Evolutionary conservation across 768 basidiomycete species (phyloP).

Genomic region (Serendipita sp.): DNA sequence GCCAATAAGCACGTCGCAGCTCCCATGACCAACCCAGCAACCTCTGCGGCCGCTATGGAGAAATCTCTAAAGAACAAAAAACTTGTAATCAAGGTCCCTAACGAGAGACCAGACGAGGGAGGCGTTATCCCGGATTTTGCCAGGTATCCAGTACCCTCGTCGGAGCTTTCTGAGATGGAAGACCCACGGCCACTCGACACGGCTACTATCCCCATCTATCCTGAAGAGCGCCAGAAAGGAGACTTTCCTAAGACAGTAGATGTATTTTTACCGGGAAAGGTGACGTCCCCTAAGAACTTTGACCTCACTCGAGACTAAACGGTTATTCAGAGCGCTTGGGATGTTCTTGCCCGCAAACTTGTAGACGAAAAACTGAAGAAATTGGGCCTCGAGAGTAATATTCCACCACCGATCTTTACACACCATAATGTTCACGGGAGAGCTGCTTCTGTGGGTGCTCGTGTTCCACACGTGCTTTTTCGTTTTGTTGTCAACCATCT

Average conservation of each 20-base stretch:
- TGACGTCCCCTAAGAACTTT: constrained; percentile 18
- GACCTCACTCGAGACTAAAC: constrained; percentile 12
- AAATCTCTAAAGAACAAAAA: constrained; percentile 41
- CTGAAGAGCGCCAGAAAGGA: constrained; percentile 38
- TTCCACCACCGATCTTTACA: constrained; percentile 36
- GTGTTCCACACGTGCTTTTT: background rate
- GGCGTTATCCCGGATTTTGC: constrained; percentile 21
- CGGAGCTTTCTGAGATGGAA: constrained; percentile 29
- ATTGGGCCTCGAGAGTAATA: constrained; percentile 59
- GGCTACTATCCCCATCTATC: constrained; percentile 38
- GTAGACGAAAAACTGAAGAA: constrained; percentile 73
- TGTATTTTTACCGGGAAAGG: constrained; percentile 73
- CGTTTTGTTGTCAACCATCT: background rate
- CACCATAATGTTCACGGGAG: constrained; percentile 65
- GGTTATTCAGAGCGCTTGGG: constrained; percentile 48
- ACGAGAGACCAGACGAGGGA: constrained; percentile 33
- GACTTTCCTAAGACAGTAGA: constrained; percentile 53
- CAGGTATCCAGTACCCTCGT: constrained; percentile 45
- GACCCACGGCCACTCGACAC: constrained; percentile 22
- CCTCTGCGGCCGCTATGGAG: constrained; percentile 15
- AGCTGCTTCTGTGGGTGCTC: constrained; percentile 57
- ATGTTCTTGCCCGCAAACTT: constrained; percentile 45
- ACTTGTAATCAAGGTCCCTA: constrained; percentile 51
- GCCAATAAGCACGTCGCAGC: constrained; percentile 55
- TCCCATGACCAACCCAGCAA: constrained; percentile 20